These are phyloP conservation scores for Garcia nutans DNA, from an alignment of 345 rosid species.

Conservation along the genomic window DNA sequence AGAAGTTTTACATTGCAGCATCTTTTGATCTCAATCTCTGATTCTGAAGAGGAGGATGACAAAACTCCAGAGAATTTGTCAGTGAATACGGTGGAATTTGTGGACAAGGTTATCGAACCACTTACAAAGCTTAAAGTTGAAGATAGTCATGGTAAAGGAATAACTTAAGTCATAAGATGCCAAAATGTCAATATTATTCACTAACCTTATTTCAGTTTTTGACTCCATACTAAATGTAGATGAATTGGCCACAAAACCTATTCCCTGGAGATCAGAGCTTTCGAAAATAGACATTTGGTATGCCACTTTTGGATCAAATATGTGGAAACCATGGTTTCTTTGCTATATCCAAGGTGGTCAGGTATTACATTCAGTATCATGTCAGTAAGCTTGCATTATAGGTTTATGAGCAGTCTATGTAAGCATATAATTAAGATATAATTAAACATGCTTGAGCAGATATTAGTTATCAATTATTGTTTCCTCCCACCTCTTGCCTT, in stretches of 20 bases:
- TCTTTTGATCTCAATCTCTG: slow-evolving; percentile 45
- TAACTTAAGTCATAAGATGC: slow-evolving; percentile 5
- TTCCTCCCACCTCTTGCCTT: background rate
- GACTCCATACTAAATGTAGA: slow-evolving; percentile 24
- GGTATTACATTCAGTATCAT: slow-evolving; percentile 36
- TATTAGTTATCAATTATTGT: background rate
- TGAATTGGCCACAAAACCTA: slow-evolving; percentile 24
- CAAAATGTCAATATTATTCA: background rate
- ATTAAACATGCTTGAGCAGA: background rate
- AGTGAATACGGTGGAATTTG: slow-evolving; percentile 23
- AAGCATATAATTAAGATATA: background rate
- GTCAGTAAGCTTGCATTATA: background rate
- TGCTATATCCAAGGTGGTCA: slow-evolving; percentile 88
- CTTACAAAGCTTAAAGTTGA: slow-evolving; percentile 58
- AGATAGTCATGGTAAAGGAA: slow-evolving; percentile 35
- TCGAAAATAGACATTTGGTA: slow-evolving; percentile 75
- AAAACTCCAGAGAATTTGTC: slow-evolving; percentile 19
- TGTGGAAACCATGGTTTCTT: slow-evolving; percentile 77
- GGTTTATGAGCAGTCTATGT: background rate
- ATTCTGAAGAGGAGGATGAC: slow-evolving; percentile 57
- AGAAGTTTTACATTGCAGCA: slow-evolving; percentile 39
- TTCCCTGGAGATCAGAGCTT: slow-evolving; percentile 63
- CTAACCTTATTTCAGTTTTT: background rate
- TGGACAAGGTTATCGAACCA: slow-evolving; percentile 46
- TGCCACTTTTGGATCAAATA: slow-evolving; percentile 80